Conservation (phyloP, 2,329 filamentous ascomycete genomes). For the Colletotrichum destructivum region DNA sequence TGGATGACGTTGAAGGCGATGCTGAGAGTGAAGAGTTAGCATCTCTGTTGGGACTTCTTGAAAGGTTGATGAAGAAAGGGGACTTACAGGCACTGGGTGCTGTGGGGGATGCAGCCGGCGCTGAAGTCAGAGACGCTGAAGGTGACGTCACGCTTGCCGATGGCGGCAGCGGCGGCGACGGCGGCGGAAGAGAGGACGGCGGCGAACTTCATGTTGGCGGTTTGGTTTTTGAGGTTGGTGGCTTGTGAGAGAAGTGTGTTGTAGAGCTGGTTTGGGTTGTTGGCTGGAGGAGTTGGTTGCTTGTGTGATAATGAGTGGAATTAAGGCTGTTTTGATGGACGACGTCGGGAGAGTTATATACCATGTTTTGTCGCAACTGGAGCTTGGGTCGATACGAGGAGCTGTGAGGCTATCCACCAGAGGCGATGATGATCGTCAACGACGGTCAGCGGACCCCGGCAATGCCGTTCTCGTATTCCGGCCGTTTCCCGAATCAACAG, state of each 20-base stretch:
- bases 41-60: no score
- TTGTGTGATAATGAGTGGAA: conserved; percentile 6
- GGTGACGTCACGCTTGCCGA: conserved; percentile 44
- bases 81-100: conserved; percentile 48
- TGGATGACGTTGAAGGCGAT: conserved; percentile 33
- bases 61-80: background rate
- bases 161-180: conserved; percentile 45
- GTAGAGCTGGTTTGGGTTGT: conserved; percentile 14
- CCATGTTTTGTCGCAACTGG: background rate
- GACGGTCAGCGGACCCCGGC: conserved; percentile 23
- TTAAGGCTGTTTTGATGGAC: accelerated
- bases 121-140: conserved; percentile 49
- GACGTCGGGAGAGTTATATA: conserved; percentile 17
- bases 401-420: background rate
- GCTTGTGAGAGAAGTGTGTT: conserved; percentile 2
- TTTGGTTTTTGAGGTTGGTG: conserved; percentile 10
- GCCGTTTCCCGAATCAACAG: background rate
- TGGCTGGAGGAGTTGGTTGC: conserved; percentile 3
- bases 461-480: conserved; percentile 28
- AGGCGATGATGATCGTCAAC: conserved; percentile 29
- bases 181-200: conserved; percentile 45
- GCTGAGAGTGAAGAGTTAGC: background rate
- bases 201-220: conserved; percentile 48
- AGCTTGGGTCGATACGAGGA: conserved; percentile 29
- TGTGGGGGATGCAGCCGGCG: conserved; percentile 50